Percentiles rank a stretch among this genome's conserved stretches.
These are phyloP conservation scores for Aureobasidium musti DNA, from an alignment of 2,329 filamentous ascomycete genomes.

Conservation along the genomic window DNA sequence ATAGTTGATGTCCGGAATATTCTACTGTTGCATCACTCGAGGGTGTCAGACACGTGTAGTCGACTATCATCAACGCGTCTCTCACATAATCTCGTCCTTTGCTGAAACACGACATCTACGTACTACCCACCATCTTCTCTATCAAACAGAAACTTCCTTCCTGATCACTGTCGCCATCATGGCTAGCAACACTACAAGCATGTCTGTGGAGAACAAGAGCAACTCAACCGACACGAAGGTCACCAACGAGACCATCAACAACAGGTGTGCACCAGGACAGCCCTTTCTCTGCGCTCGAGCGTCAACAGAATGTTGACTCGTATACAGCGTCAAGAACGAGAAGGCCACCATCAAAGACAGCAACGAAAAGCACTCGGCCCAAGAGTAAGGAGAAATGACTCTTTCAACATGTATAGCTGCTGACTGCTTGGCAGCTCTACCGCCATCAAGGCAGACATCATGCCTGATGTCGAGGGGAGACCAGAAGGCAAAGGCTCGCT, in stretches of 20 bases:
- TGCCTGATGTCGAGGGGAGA: not conserved
- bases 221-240: not conserved
- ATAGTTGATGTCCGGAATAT: not conserved
- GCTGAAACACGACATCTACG: not conserved
- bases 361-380: too few relatives aligned
- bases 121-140: too few relatives aligned
- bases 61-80: not conserved
- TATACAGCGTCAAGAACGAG: not conserved
- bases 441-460: too few relatives aligned
- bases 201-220: not conserved
- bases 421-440: too few relatives aligned
- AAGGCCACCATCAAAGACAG: too few relatives aligned
- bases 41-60: not conserved
- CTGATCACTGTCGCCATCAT: too few relatives aligned
- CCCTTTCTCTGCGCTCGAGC: not conserved
- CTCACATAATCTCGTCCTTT: not conserved
- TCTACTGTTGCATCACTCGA: not conserved
- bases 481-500: not conserved
- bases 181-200: too few relatives aligned
- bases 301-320: not conserved
- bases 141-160: too few relatives aligned
- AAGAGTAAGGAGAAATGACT: too few relatives aligned
- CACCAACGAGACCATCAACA: not conserved
- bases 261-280: not conserved
- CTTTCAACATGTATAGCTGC: too few relatives aligned